These are phyloP conservation scores for Quercus dentata DNA, from an alignment of 306 rosid species.

Conservation along the genomic window DNA sequence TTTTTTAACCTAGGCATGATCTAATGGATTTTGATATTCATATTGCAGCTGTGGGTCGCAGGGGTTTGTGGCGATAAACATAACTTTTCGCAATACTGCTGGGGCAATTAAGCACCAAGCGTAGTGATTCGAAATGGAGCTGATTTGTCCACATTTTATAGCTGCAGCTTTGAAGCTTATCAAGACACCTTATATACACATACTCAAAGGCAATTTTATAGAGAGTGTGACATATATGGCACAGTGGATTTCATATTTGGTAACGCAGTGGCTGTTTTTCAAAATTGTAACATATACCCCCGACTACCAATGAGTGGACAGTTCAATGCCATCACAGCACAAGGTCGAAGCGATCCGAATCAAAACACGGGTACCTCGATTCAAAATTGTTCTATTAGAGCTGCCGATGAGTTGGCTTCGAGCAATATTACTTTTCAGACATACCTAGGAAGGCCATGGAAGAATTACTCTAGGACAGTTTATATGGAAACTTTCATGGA, in stretches of 20 bases:
- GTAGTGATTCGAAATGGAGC: conserved; percentile 76
- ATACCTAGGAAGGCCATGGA: conserved; percentile 80
- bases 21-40: neutral
- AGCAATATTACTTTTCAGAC: conserved; percentile 28
- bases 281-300: conserved; percentile 62
- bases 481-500: conserved; percentile 53
- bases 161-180: conserved; percentile 81
- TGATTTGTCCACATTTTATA: conserved; percentile 61
- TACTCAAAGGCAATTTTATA: conserved; percentile 69
- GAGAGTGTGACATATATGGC: conserved; percentile 81
- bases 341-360: conserved; percentile 67
- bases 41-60: conserved; percentile 57
- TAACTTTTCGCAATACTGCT: conserved; percentile 75
- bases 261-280: conserved; percentile 64
- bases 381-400: conserved; percentile 45
- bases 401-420: conserved; percentile 45
- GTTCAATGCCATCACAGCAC: conserved; percentile 73
- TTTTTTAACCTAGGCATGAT: neutral
- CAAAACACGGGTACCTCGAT: conserved; percentile 75
- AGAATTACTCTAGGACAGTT: conserved; percentile 62
- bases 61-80: conserved; percentile 69
- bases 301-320: conserved; percentile 54
- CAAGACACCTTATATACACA: conserved; percentile 83
- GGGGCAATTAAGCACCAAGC: conserved; percentile 82
- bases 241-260: conserved; percentile 87